These are phyloP conservation scores for Stropharia rugosoannulata DNA, from an alignment of 768 basidiomycete genomes.

Conservation along the genomic window DNA sequence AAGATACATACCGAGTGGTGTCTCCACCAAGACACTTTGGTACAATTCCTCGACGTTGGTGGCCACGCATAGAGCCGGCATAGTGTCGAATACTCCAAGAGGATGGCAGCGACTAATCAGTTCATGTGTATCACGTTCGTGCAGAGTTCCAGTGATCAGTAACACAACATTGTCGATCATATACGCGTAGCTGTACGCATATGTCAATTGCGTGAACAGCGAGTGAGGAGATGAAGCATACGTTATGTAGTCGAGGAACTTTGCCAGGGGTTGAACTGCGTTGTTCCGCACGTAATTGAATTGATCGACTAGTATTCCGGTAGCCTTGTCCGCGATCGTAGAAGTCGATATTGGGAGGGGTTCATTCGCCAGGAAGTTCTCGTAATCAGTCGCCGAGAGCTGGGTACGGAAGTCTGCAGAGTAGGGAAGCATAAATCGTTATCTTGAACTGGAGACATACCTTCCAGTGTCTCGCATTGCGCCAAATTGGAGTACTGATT, in stretches of 20 bases:
- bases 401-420: constrained; percentile 91
- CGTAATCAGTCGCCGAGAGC: constrained; percentile 94
- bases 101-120: constrained; percentile 96
- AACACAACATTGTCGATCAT: constrained; percentile 99
- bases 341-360: constrained; percentile 90
- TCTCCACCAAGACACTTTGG: constrained; percentile 95
- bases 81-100: constrained; percentile 94
- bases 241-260: constrained; percentile 98
- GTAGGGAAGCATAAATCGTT: constrained; percentile 1
- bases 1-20: constrained; percentile 75
- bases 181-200: constrained; percentile 77
- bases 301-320: constrained; percentile 92
- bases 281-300: constrained; percentile 94
- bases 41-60: constrained; percentile 99
- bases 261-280: constrained; percentile 86
- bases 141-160: constrained; percentile 94
- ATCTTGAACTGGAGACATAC: constrained; percentile 37
- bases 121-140: constrained; percentile 97
- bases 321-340: constrained; percentile 96
- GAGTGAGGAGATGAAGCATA: constrained; percentile 39
- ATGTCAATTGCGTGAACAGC: constrained; percentile 9
- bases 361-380: constrained; percentile 97
- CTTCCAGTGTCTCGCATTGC: constrained; percentile 97
- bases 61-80: constrained; percentile 98
- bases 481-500: constrained; percentile 90